Evolutionary conservation across 2,329 filamentous ascomycete genomes (phyloP), one percentile per base, ranked within the genome.

Genomic region (Verticillium isaacii): DNA sequence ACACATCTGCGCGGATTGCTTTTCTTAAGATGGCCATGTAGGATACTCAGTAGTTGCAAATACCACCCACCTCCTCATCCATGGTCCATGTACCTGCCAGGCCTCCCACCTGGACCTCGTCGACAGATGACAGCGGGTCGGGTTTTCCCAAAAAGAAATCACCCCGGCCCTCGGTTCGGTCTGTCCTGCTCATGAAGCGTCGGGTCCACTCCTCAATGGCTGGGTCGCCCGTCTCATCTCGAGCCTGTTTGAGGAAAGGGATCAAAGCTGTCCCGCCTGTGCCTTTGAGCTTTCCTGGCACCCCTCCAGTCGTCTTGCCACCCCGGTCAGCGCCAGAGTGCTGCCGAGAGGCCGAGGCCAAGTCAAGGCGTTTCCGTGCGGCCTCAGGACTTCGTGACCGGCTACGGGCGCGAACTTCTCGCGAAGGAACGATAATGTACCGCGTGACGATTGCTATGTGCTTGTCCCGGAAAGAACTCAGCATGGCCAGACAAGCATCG

Each of bases 371-470:
- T 66, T 73, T 76, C 45, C 80, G 78, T 68, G 76, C 76, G n/a
- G 74, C 79, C 71, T 83, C 82, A 23, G 82, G 84, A 64, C 81
- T 86, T 61, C 81, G 80, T 36, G 86, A 87, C 55, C 86, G 83
- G 63, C 85, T 85, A 56, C 87, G 79, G 1, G 85, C 86, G 60
- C 89, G 83, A 7, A 88, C 85, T 74, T 94, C 90, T 29, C 90
- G 87, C 1, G 91, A 93, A 55, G 94, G 93, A 67, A 95, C 81
- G 69, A 99, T 90, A 74, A 99, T 96, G 79, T 98, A 99, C 50
- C 95, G 90, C 5, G 92, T 93, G 19, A 99, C 95, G 68, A 99
- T 94, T 73, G 92, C 91, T 69, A 99, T 97, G 74, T 99, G 95
- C 74, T 93, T 96, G 76, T 97, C 93, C 63, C 93, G 89, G 71